A percentile compares a stretch with the other conserved stretches of the same genome.
Conservation (phyloP, 768 basidiomycete genomes). For the Auricularia sp. region DNA sequence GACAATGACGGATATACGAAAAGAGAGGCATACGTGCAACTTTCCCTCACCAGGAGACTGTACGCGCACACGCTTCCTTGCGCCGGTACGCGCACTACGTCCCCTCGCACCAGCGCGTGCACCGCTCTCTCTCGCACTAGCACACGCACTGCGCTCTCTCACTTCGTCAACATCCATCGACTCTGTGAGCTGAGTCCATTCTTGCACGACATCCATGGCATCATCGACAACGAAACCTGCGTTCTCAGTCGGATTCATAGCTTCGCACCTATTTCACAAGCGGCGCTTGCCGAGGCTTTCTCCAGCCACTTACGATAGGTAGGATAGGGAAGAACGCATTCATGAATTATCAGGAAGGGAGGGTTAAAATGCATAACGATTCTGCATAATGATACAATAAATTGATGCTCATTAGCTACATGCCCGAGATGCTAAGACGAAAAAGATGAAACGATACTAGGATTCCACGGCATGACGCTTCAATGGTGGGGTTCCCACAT, state of each 20-base stretch:
- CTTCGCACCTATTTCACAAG: not conserved
- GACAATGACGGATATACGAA: no score
- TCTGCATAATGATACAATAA: constrained; percentile 20
- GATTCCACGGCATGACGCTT: constrained; percentile 20
- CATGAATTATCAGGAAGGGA: not conserved
- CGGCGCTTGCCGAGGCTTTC: not conserved
- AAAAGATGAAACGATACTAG: constrained; percentile 8
- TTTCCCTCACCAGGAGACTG: no score
- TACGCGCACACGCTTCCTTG: no score
- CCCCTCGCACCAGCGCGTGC: no score
- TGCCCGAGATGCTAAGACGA: not conserved
- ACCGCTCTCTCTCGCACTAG: no score
- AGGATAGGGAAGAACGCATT: not conserved
- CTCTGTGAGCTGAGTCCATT: not conserved
- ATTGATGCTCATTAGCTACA: no score
- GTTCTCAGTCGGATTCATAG: not conserved
- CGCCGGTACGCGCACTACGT: no score
- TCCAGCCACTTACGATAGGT: not conserved
- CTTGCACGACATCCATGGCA: not conserved
- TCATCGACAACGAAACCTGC: not conserved
- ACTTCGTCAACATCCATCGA: not conserved
- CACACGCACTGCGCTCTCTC: not conserved
- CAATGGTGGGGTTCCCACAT: constrained; percentile 12
- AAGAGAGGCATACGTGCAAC: no score
- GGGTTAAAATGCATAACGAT: constrained; percentile 11